These are phyloP conservation scores for Helianthus annuus DNA, from an alignment of 129 eudicot species.

Conservation along the genomic window HanXRQr2.0-SUNRISE NC_035447.2:17786625-17787124, in stretches of 20 bases:
- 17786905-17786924: too few relatives aligned
- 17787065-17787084: not conserved
- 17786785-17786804: constrained; percentile 76
- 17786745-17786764: constrained; percentile 20
- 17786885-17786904: constrained; percentile 64
- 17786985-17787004: constrained; percentile 77
- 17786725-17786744: not conserved
- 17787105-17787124: too few relatives aligned
- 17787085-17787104: too few relatives aligned
- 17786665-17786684: too few relatives aligned
- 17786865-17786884: constrained; percentile 72
- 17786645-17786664: not conserved
- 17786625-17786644: not conserved
- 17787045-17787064: constrained; percentile 4
- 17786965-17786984: constrained; percentile 45
- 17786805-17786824: constrained; percentile 93
- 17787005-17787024: constrained; percentile 84
- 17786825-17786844: constrained; percentile 81
- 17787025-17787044: constrained; percentile 55
- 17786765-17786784: constrained; percentile 25
- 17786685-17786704: too few relatives aligned
- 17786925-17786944: not conserved
- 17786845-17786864: constrained; percentile 49
- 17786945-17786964: not conserved
- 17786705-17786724: not conserved